A percentile compares a stretch with the other conserved stretches of the same genome.
Conservation (phyloP, 1,139 yeast genomes). For the Saccharomyces hybrid region DNA sequence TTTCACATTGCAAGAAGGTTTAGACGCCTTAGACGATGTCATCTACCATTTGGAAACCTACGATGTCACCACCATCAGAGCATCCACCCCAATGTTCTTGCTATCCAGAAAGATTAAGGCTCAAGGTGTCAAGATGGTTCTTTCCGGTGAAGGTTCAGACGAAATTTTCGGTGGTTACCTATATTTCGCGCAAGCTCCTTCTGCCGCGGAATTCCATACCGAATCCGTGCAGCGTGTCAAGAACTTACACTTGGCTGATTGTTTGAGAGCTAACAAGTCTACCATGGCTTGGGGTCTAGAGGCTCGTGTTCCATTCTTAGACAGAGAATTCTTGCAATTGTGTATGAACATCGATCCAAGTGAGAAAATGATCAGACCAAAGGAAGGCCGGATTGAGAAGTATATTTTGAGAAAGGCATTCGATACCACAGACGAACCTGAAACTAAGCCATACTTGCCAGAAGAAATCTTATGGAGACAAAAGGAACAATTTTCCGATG, state of each 20-base stretch:
- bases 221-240: slow-evolving; percentile 94
- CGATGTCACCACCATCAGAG: slow-evolving; percentile 96
- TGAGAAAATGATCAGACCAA: slow-evolving; percentile 71
- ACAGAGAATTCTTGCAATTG: slow-evolving; percentile 80
- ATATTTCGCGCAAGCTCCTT: slow-evolving; percentile 94
- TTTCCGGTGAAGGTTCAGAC: slow-evolving; percentile 97
- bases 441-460: slow-evolving; percentile 76
- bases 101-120: slow-evolving; percentile 95
- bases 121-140: slow-evolving; percentile 97
- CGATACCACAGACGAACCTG: slow-evolving; percentile 70
- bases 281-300: slow-evolving; percentile 99
- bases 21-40: slow-evolving; percentile 90
- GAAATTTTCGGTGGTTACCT: slow-evolving; percentile 97
- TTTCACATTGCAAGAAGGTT: slow-evolving; percentile 90
- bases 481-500: slow-evolving; percentile 98
- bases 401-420: slow-evolving; percentile 94
- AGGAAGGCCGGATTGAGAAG: slow-evolving; percentile 77
- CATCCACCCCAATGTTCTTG: slow-evolving; percentile 97
- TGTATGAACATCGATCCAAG: slow-evolving; percentile 91
- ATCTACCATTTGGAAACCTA: slow-evolving; percentile 92
- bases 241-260: slow-evolving; percentile 94
- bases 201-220: slow-evolving; percentile 81
- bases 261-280: slow-evolving; percentile 96
- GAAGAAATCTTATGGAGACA: slow-evolving; percentile 97
- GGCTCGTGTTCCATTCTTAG: slow-evolving; percentile 98